Percentiles rank a stretch among this genome's conserved stretches.
Evolutionary conservation across 495 filamentous ascomycete species (phyloP).

Genomic region (Xanthoparmelia taractica): DNA sequence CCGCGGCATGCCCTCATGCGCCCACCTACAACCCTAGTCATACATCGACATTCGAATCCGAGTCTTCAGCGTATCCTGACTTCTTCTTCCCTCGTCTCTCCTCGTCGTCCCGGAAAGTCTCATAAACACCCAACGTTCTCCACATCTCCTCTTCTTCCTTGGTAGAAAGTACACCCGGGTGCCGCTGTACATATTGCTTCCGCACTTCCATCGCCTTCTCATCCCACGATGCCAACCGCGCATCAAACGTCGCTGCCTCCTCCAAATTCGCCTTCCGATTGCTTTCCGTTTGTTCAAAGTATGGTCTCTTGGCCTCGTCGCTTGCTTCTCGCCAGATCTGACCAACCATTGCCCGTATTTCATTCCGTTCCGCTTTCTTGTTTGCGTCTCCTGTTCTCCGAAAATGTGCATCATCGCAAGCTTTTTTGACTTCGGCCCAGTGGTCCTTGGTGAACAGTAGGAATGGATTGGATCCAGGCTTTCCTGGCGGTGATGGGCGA

Average conservation of each 20-base stretch:
- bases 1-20: not conserved
- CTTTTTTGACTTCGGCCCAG: slow-evolving; percentile 64
- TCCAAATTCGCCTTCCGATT: slow-evolving; percentile 57
- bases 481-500: slow-evolving; percentile 58
- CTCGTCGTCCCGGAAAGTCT: slow-evolving; percentile 9
- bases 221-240: slow-evolving; percentile 24
- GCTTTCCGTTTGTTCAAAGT: slow-evolving; percentile 59
- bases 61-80: slow-evolving; percentile 25
- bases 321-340: slow-evolving; percentile 79
- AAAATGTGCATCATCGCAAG: slow-evolving; percentile 61
- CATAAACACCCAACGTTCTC: slow-evolving; percentile 19
- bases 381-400: slow-evolving; percentile 57
- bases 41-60: slow-evolving; percentile 13
- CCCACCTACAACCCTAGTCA: not conserved
- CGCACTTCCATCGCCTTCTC: slow-evolving; percentile 24
- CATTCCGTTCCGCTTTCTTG: slow-evolving; percentile 58
- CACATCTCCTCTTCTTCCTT: slow-evolving; percentile 27
- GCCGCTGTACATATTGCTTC: slow-evolving; percentile 22
- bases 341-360: slow-evolving; percentile 72
- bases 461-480: slow-evolving; percentile 36
- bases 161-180: slow-evolving; percentile 22
- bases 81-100: slow-evolving; percentile 25
- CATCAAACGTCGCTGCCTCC: slow-evolving; percentile 24
- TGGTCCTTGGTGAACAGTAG: slow-evolving; percentile 69
- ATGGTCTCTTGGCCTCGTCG: slow-evolving; percentile 62